phyloP scores from a whole-genome alignment of 768 basidiomycete genomes.

The Mycena galopus region DNA sequence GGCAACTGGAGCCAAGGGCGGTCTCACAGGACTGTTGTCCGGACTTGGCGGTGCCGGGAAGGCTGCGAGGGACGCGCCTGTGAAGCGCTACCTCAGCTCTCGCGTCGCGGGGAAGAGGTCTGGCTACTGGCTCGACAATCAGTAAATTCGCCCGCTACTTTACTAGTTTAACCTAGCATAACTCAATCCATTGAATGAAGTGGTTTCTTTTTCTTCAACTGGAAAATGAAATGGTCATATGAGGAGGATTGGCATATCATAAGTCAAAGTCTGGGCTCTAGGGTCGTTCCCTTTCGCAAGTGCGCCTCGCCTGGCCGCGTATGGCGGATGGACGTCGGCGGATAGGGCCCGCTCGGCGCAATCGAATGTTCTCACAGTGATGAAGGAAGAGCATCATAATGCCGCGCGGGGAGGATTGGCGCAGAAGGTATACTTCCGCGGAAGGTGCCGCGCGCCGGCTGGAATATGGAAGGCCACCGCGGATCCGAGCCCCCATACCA shows the following conservation, averaged over 20 bases:
- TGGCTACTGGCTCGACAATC: constrained; percentile 33
- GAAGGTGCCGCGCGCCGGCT: too few relatives aligned
- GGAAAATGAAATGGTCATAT: too few relatives aligned
- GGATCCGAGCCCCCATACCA: too few relatives aligned
- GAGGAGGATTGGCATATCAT: too few relatives aligned
- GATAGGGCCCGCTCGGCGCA: too few relatives aligned
- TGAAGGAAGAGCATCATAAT: background rate
- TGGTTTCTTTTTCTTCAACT: constrained; percentile 16
- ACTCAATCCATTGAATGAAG: constrained; percentile 26
- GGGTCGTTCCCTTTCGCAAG: too few relatives aligned
- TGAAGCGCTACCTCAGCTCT: constrained; percentile 32
- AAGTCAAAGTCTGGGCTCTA: too few relatives aligned
- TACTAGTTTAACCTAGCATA: background rate
- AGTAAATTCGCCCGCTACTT: constrained; percentile 18
- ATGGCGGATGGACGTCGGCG: too few relatives aligned
- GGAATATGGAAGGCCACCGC: too few relatives aligned
- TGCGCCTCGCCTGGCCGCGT: too few relatives aligned
- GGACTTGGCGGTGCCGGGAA: constrained; percentile 8
- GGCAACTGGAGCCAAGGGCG: constrained; percentile 1
- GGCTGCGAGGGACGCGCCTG: background rate
- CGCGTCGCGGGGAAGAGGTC: constrained; percentile 35
- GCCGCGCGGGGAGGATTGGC: background rate
- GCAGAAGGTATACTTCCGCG: background rate
- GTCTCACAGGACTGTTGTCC: constrained; percentile 14
- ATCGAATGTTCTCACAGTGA: background rate